These are phyloP conservation scores for Candida nonsorbophila DNA, from an alignment of 805 yeast species.

Conservation along the genomic window DNA sequence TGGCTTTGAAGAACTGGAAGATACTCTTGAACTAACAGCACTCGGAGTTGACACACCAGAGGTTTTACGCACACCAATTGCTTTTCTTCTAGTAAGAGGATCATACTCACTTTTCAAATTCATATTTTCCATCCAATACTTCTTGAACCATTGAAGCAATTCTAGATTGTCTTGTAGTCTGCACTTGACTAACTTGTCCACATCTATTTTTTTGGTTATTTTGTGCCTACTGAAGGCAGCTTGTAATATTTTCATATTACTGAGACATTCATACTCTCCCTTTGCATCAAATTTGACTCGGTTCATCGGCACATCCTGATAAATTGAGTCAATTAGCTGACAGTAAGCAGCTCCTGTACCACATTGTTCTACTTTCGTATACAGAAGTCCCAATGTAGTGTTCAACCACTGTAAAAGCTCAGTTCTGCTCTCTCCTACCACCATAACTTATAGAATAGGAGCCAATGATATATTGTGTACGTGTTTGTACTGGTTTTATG, in stretches of 20 bases:
- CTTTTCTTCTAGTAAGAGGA: slow-evolving; percentile 36
- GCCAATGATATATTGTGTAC: not conserved
- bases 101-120: slow-evolving; percentile 60
- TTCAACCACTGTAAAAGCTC: slow-evolving; percentile 87
- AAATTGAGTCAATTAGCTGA: slow-evolving; percentile 83
- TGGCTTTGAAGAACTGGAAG: not conserved
- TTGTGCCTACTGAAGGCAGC: slow-evolving; percentile 66
- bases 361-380: slow-evolving; percentile 82
- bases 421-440: slow-evolving; percentile 68
- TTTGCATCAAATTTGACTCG: slow-evolving; percentile 69
- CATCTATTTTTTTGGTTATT: slow-evolving; percentile 71
- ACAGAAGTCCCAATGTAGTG: slow-evolving; percentile 55
- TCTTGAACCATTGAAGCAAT: slow-evolving; percentile 87
- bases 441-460: slow-evolving; percentile 6
- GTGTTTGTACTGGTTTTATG: too few species aligned
- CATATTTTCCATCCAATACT: slow-evolving; percentile 72
- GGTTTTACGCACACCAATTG: too few species aligned
- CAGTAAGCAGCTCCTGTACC: slow-evolving; percentile 96
- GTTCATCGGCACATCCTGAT: slow-evolving; percentile 74
- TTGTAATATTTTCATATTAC: slow-evolving; percentile 84
- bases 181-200: slow-evolving; percentile 79
- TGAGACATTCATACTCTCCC: slow-evolving; percentile 69
- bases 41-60: not conserved
- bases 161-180: slow-evolving; percentile 91
- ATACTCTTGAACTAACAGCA: not conserved